Evolutionary conservation across 768 basidiomycete species (phyloP), one percentile per base, ranked within the genome.

Genomic region (Amylocystis lapponica): DNA sequence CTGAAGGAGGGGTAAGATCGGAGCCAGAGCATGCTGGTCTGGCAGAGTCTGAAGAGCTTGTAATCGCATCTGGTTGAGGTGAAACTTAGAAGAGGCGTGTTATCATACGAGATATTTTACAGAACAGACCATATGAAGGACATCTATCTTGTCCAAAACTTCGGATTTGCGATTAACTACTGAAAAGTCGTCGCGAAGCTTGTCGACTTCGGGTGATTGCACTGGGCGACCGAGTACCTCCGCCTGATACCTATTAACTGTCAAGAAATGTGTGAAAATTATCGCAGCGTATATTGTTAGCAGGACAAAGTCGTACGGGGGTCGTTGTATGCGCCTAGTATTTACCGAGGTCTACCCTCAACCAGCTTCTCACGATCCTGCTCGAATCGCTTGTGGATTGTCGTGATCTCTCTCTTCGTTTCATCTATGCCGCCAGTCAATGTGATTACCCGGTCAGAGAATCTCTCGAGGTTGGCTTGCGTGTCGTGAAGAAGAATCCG

Each of bases 401-500:
- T 62, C 19, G 67, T 62, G 23, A 86, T 69, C 50, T 83, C 79
- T 5, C 64, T 58, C 49, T 70, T 72, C 20, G 78, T 67, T 25
- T 75, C 68, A 12, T 78, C 74, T 11, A 83, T 67, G 25, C 64
- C 69, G 10, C 60, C 59, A 2, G 76, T 60, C 19, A 86, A 66
- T n/a, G 62, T 61, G 32, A 75, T 78, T 12, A 81, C 74, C 23
- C 72, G 71, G 6, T 64, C 64, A 0, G 80, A 75, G 46, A 87
- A 86, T 51, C 67, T 75, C 60, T 88, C 83, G 27, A 87, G 69
- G 48, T 80, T 76, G 17, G 73, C 75, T 43, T 86, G 83, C 1
- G 83, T 86, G 56, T 87, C 86, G 50, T 86, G 77, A 17, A 88
- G 64, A 11, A 87, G 70, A 51, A 86, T 72, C 30, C 84, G 76